Evolutionary conservation across 352 stramenopile species (phyloP), one percentile per base, ranked within the genome.

Genomic region (Globisporangium sylvaticum): DNA sequence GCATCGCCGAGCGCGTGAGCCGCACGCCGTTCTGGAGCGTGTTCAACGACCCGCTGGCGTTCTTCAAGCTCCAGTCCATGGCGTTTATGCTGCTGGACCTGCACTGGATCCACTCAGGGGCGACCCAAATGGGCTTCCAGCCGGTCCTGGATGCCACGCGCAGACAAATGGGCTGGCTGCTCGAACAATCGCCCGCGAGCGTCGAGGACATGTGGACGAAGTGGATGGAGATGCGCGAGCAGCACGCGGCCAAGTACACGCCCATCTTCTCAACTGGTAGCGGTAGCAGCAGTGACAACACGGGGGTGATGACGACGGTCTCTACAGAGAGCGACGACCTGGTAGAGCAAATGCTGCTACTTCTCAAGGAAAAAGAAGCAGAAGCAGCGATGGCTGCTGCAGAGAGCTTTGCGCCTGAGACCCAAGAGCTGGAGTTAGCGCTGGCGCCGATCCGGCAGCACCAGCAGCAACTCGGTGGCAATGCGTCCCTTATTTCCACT

Each of bases 201-300:
- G 84, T 92, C n/a, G 82, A 92, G 12, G 84, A 90, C 18, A 93
- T 93, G 83, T 95, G 87, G 84, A 87, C 80, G 29, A 92, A 73
- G 22, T 95, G 83, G 84, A 93, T 92, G 75, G 77, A 90, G 54
- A 82, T 91, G 66, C 83, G 83, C 34, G 87, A 92, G 71, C 76
- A 87, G 65, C 81, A 93, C 60, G 77, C 84, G 1, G 68, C 72
- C 61, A 91, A 89, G 71, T 80, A 78, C 48, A 77, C 79, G 46
- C 73, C 74, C 22, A 58, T 71, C 9, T 79, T 75, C 31, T 53
- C 66, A 27, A 60, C 22, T 20, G 57, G n/a, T 18, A 48, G 27
- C 50, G 31, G n/a, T 39, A 37, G 27, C 10, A 37, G 8, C 18
- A 42, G 5, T 20, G 29, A 20, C 44, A 53, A 6, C 44, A 25